These are phyloP conservation scores for Termitomyces sp. DNA, from an alignment of 768 basidiomycete genomes.

Conservation along the genomic window DNA sequence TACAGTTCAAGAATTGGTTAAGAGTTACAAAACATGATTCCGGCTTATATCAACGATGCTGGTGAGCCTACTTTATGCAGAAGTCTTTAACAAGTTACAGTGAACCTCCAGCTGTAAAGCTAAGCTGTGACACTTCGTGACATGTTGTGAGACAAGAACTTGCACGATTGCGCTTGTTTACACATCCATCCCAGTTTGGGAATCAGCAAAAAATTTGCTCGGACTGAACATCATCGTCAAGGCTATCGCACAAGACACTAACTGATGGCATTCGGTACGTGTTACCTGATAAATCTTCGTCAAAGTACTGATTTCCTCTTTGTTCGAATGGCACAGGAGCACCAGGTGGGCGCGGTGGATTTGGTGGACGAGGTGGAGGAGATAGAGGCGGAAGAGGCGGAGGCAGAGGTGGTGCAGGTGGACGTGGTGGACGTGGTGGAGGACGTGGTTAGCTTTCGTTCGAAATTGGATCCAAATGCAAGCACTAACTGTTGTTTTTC, in stretches of 20 bases:
- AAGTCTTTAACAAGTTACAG: too few species aligned
- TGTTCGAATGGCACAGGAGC: slow-evolving; percentile 25
- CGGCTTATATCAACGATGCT: too few species aligned
- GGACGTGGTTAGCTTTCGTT: slow-evolving; percentile 23
- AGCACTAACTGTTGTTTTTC: background rate
- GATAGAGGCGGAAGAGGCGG: slow-evolving; percentile 32
- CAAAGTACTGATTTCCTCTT: background rate
- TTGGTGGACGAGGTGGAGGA: slow-evolving; percentile 33
- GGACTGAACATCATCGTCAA: slow-evolving; percentile 2
- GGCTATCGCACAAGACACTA: slow-evolving; percentile 4
- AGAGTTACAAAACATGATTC: too few species aligned
- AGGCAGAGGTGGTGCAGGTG: slow-evolving; percentile 29
- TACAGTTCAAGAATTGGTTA: too few species aligned
- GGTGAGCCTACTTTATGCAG: too few species aligned
- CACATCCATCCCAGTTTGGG: slow-evolving; percentile 10
- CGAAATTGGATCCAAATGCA: background rate
- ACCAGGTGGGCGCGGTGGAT: slow-evolving; percentile 76
- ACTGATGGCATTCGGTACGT: slow-evolving; percentile 22
- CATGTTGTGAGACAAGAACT: too few species aligned
- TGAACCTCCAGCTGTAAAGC: too few species aligned
- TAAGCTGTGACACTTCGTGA: too few species aligned
- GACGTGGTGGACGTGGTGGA: slow-evolving; percentile 36
- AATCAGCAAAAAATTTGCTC: slow-evolving; percentile 14
- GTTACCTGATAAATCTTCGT: background rate
- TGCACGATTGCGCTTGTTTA: slow-evolving; percentile 8